These are phyloP conservation scores for Kickxella alabastrina DNA, from an alignment of 192 early-diverging fungal species.

Conservation along the genomic window DNA sequence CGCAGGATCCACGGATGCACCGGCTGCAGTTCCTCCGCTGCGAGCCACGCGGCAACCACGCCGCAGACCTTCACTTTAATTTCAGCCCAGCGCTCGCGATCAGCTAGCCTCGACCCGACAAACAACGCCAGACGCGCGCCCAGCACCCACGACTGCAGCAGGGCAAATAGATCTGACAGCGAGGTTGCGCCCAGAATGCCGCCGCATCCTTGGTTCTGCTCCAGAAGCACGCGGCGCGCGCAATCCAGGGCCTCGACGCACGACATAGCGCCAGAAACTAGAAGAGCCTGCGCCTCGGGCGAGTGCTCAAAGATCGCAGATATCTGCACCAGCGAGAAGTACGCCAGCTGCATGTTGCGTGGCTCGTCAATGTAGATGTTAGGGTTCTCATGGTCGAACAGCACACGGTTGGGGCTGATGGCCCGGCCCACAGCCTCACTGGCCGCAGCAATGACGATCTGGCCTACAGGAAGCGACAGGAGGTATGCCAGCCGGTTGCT, in stretches of 20 bases:
- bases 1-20: constrained; percentile 41
- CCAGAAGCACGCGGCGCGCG: constrained; percentile 10
- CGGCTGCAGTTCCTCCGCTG: constrained; percentile 9
- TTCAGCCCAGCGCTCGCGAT: no score
- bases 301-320: constrained; percentile 1
- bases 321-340: constrained; percentile 30
- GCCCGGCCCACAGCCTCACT: constrained; percentile 15
- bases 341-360: constrained; percentile 59
- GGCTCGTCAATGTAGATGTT: constrained; percentile 74
- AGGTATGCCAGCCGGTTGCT: constrained; percentile 31
- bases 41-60: constrained; percentile 18
- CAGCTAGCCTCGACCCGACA: constrained; percentile 13
- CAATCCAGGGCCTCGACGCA: constrained; percentile 36
- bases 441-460: not conserved
- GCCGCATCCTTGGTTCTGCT: constrained; percentile 2
- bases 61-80: no score
- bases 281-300: not conserved
- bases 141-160: constrained; percentile 46
- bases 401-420: constrained; percentile 52
- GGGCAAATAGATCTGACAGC: constrained; percentile 27
- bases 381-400: constrained; percentile 75
- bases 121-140: constrained; percentile 41
- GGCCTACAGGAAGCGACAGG: not conserved
- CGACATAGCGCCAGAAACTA: constrained; percentile 9
- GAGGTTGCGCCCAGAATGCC: constrained; percentile 28